phyloP scores from a whole-genome alignment of 192 early-diverging fungal species.

The Chytriomyces sp. region DNA sequence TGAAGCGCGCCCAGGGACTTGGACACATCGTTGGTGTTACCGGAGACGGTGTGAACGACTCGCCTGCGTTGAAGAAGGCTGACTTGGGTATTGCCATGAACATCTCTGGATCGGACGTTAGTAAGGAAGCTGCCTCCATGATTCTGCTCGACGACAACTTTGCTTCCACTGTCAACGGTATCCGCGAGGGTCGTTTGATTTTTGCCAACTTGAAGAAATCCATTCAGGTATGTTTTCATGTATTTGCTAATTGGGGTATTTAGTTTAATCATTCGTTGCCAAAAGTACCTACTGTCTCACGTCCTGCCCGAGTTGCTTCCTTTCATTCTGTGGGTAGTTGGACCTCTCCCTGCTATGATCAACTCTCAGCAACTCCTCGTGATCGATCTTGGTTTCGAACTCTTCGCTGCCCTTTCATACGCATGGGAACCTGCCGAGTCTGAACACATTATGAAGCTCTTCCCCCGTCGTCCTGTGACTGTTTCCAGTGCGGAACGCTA shows the following conservation, averaged over 20 bases:
- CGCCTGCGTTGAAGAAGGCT: conserved; percentile 92
- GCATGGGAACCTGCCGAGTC: conserved; percentile 92
- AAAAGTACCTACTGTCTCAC: conserved; percentile 80
- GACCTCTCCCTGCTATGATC: conserved; percentile 83
- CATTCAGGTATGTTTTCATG: conserved; percentile 60
- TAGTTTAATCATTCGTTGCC: too few species aligned
- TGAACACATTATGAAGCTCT: conserved; percentile 81
- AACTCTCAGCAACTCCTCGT: conserved; percentile 80
- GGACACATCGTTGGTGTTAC: conserved; percentile 97
- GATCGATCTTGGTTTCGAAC: conserved; percentile 91
- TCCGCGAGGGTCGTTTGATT: conserved; percentile 91
- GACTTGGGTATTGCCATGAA: conserved; percentile 98
- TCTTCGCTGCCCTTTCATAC: conserved; percentile 78
- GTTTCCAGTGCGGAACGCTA: conserved; percentile 55
- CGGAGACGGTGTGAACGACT: conserved; percentile 96
- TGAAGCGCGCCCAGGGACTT: conserved; percentile 81
- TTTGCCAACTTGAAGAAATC: conserved; percentile 94
- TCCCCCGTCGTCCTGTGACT: conserved; percentile 87
- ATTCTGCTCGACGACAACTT: conserved; percentile 97
- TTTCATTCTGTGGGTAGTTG: conserved; percentile 80
- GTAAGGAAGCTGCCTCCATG: conserved; percentile 82
- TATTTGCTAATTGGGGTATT: too few species aligned
- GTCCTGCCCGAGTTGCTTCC: conserved; percentile 84
- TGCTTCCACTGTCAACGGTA: conserved; percentile 87
- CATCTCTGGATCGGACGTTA: conserved; percentile 89